Evolutionary conservation across 345 rosid species (phyloP).

Genomic region (Brassica carinata): DNA sequence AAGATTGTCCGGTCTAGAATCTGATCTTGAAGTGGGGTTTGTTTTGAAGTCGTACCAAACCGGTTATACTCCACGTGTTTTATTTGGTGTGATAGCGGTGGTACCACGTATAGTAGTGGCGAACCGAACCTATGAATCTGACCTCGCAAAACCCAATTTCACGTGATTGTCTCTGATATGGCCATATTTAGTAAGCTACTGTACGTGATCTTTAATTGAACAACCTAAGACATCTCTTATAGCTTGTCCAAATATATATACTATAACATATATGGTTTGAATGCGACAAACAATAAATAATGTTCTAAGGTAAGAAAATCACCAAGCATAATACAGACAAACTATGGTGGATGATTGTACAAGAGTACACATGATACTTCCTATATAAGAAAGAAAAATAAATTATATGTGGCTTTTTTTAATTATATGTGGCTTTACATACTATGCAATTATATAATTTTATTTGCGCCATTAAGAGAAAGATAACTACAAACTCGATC

Average conservation of each 20-base stretch:
- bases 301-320: constrained; percentile 4
- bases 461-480: not conserved
- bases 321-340: constrained; percentile 37
- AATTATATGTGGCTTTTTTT: not conserved
- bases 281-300: constrained; percentile 6
- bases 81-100: not conserved
- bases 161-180: constrained; percentile 34
- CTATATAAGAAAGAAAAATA: not conserved
- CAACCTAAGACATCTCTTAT: constrained; percentile 36
- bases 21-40: constrained; percentile 28
- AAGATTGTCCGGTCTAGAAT: constrained; percentile 44
- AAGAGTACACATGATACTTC: not conserved
- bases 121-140: constrained; percentile 25
- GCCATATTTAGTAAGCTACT: constrained; percentile 31
- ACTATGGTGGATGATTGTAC: constrained; percentile 35
- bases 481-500: not conserved
- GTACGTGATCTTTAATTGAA: constrained; percentile 27
- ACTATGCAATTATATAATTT: not conserved
- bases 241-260: constrained; percentile 14
- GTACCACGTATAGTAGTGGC: constrained; percentile 29
- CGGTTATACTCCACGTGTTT: constrained; percentile 33
- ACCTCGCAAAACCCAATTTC: constrained; percentile 24
- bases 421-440: not conserved
- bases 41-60: constrained; percentile 15
- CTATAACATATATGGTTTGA: not conserved